Percentiles rank a stretch among this genome's conserved stretches.
Conservation (phyloP, 371 early-diverging fungal species). For the Saksenaea vasiformis region DNA sequence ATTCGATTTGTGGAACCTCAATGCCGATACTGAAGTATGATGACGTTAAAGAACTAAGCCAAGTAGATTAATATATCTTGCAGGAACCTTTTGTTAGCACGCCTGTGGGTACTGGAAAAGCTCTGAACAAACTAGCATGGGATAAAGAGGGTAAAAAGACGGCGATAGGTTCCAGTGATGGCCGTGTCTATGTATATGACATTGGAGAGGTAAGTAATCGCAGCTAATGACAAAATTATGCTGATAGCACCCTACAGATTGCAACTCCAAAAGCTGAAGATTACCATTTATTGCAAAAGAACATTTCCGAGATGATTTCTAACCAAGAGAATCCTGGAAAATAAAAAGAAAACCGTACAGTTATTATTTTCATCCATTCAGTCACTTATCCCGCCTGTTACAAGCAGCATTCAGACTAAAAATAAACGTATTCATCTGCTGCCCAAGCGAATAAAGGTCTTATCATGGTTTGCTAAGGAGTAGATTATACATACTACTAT, state of each 20-base stretch:
- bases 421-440: no score
- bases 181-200: slow-evolving; percentile 86
- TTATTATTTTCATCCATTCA: not conserved
- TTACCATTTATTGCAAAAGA: slow-evolving; percentile 68
- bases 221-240: not conserved
- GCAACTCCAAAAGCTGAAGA: slow-evolving; percentile 68
- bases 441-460: no score
- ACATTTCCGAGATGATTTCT: slow-evolving; percentile 65
- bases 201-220: slow-evolving; percentile 74
- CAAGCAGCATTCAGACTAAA: no score
- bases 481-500: no score
- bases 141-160: slow-evolving; percentile 84
- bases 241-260: slow-evolving; percentile 36
- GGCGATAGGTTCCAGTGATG: slow-evolving; percentile 88
- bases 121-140: slow-evolving; percentile 94
- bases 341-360: slow-evolving; percentile 1
- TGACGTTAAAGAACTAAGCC: not conserved
- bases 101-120: slow-evolving; percentile 68
- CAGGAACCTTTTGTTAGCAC: slow-evolving; percentile 72
- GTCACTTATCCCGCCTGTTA: no score
- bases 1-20: slow-evolving; percentile 91
- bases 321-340: slow-evolving; percentile 49
- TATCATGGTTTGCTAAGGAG: no score
- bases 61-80: not conserved
- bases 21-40: slow-evolving; percentile 80